A percentile compares a stretch with the other conserved stretches of the same genome.
Conservation (phyloP, 2,329 filamentous ascomycete genomes). For the Calonectria naviculata region DNA sequence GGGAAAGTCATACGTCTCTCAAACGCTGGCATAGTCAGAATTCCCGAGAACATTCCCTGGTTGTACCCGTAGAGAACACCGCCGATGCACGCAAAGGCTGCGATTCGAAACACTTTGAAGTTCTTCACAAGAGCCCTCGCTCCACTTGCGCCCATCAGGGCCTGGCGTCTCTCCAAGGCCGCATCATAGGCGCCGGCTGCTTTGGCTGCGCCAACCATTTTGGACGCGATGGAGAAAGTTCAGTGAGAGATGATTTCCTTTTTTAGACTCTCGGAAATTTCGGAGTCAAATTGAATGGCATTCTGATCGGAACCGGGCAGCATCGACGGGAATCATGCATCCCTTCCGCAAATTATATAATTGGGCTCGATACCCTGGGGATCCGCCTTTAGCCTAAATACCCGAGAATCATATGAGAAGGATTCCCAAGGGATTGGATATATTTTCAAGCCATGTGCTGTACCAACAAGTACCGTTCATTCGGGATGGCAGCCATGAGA, state of each 20-base stretch:
- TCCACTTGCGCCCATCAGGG: slow-evolving; percentile 64
- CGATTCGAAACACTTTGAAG: slow-evolving; percentile 69
- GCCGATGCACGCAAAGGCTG: slow-evolving; percentile 71
- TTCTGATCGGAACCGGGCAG: background rate
- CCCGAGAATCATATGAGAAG: slow-evolving; percentile 6
- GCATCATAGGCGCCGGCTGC: slow-evolving; percentile 56
- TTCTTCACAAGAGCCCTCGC: slow-evolving; percentile 67
- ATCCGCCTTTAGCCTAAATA: slow-evolving; percentile 9
- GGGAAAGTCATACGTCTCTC: slow-evolving; percentile 54
- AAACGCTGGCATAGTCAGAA: slow-evolving; percentile 68
- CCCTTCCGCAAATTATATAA: slow-evolving; percentile 6
- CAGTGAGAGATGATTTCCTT: background rate
- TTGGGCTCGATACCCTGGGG: background rate
- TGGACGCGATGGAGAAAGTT: background rate
- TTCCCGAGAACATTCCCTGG: slow-evolving; percentile 71
- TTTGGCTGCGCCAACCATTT: slow-evolving; percentile 13
- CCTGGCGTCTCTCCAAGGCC: slow-evolving; percentile 62
- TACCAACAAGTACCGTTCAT: background rate
- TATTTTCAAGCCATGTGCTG: background rate
- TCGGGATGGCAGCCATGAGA: background rate
- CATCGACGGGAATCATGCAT: background rate
- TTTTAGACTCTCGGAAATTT: background rate
- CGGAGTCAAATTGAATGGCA: background rate
- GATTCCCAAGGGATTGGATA: background rate
- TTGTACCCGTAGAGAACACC: slow-evolving; percentile 78